phyloP scores from a whole-genome alignment of 2,329 filamentous ascomycete genomes.

The Coleophoma crateriformis region DNA sequence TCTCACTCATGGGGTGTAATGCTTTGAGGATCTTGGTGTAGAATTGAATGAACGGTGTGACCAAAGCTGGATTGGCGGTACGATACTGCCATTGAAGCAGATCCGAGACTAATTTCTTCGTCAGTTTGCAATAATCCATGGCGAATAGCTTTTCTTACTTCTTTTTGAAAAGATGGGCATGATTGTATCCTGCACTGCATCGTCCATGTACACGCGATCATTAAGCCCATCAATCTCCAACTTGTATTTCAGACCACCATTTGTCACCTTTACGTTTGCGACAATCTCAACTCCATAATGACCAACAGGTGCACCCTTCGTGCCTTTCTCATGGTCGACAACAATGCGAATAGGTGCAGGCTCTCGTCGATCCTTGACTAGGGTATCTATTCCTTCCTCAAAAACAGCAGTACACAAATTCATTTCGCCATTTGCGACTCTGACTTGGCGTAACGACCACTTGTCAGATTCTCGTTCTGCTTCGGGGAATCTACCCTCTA shows the following conservation, averaged over 20 bases:
- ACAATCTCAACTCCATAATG: slow-evolving; percentile 69
- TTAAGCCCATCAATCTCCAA: slow-evolving; percentile 59
- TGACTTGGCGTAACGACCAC: slow-evolving; percentile 73
- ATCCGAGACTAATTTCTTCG: slow-evolving; percentile 52
- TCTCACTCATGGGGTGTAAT: slow-evolving; percentile 56
- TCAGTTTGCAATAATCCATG: too few species aligned
- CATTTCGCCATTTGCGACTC: slow-evolving; percentile 54
- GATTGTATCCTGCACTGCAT: slow-evolving; percentile 67
- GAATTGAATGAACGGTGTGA: slow-evolving; percentile 66
- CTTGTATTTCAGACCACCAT: slow-evolving; percentile 46
- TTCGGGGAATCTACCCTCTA: slow-evolving; percentile 81
- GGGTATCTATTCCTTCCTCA: slow-evolving; percentile 59
- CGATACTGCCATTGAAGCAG: slow-evolving; percentile 67
- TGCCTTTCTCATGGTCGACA: slow-evolving; percentile 64
- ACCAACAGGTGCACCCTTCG: slow-evolving; percentile 59
- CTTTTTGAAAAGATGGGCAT: slow-evolving; percentile 69
- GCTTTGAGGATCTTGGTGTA: slow-evolving; percentile 73
- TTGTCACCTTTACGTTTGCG: slow-evolving; percentile 50
- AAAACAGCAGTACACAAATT: slow-evolving; percentile 64
- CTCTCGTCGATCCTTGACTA: slow-evolving; percentile 58
- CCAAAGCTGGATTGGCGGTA: slow-evolving; percentile 57
- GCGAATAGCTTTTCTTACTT: slow-evolving; percentile 41
- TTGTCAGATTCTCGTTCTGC: slow-evolving; percentile 72
- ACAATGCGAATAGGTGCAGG: slow-evolving; percentile 67
- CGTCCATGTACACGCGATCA: slow-evolving; percentile 68